Base-by-base conservation (phyloP, 169 alveolate genomes). In the Cryptosporidium andersoni region DNA sequence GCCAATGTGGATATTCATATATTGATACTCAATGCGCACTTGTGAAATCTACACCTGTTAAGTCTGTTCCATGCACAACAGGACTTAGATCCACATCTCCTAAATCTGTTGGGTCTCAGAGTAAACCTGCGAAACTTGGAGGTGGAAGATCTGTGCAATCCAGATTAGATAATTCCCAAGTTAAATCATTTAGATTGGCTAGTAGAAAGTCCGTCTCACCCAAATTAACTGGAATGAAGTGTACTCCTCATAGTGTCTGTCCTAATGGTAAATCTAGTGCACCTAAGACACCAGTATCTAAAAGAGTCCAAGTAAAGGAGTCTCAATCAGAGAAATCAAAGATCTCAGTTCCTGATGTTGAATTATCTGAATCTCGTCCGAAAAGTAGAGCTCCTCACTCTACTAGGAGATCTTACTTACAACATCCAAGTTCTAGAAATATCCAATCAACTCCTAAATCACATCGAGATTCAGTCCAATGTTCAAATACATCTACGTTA, bases 1-100 rank as follows among this genome's bases (percentile, higher is more conserved):
- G 85, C 39, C 40, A 37, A 5, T 68, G 85, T 1, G 85, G 85
- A 11, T 74, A 74, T 16, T 74, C 74, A 11, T 74, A 74, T 4
- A 48, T n/a, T 11, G 85, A 68, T 25, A 43, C 60, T 60, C 55
- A 47, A 16, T 74, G 85, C 85, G 55, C 55, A 64, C 68, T 49
- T 8, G 47, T 64, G 1, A 58, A 74, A 16, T 74, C 74, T 37
- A 74, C 85, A 6, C 85, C 68, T 5, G 64, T 68, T 1, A 74
- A 16, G 42, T 74, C 74, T 63, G 42, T 43, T 12, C 63, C 85
- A 55, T 39, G 51, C 11, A 55, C 74, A 16, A 43, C 16, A 0
- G 85, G 67, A 3, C 55, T 43, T 42, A 56, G 64, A 4, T 74
- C 74, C 52, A 55, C 68, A 25, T 8, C 85, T 3, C 74, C 85